Evolutionary conservation across 2,329 filamentous ascomycete genomes (phyloP).

Genomic region (Meredithiella fracta): DNA sequence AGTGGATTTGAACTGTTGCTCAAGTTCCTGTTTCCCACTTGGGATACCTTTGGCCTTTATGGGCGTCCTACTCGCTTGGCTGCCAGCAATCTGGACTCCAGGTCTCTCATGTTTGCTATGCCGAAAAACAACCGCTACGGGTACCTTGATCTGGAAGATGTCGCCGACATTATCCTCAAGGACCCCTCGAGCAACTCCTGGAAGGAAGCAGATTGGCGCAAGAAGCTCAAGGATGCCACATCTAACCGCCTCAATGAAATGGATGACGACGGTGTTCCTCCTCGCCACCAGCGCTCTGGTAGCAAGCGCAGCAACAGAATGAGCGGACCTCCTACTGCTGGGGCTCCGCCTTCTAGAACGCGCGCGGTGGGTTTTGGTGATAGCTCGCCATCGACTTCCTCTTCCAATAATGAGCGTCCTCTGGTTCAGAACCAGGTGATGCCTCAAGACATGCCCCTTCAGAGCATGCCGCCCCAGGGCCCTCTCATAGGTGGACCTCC

Average conservation of each 20-base stretch:
- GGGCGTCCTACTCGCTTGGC: slow-evolving; percentile 75
- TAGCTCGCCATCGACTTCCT: slow-evolving; percentile 22
- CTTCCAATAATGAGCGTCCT: background rate
- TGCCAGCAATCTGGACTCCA: slow-evolving; percentile 69
- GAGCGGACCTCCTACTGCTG: slow-evolving; percentile 24
- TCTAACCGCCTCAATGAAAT: slow-evolving; percentile 56
- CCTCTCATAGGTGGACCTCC: background rate
- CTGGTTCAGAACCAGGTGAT: slow-evolving; percentile 5
- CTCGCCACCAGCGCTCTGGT: slow-evolving; percentile 33
- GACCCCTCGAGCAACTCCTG: slow-evolving; percentile 54
- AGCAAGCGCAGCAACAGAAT: slow-evolving; percentile 42
- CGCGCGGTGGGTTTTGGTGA: slow-evolving; percentile 42
- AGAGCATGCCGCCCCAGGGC: slow-evolving; percentile 2
- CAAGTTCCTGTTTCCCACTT: slow-evolving; percentile 80
- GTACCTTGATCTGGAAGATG: slow-evolving; percentile 78
- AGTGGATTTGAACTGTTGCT: slow-evolving; percentile 92
- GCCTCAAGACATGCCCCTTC: too few relatives aligned
- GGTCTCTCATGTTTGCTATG: slow-evolving; percentile 97
- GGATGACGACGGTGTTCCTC: slow-evolving; percentile 28
- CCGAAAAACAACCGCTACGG: slow-evolving; percentile 75
- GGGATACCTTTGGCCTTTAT: slow-evolving; percentile 82
- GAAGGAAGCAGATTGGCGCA: slow-evolving; percentile 81
- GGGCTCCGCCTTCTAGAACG: slow-evolving; percentile 22
- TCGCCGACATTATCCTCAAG: slow-evolving; percentile 61
- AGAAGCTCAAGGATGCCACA: slow-evolving; percentile 74